Evolutionary conservation across 1,284 basidiomycete genomes (phyloP).

Genomic region (Porodaedalea pini): DNA sequence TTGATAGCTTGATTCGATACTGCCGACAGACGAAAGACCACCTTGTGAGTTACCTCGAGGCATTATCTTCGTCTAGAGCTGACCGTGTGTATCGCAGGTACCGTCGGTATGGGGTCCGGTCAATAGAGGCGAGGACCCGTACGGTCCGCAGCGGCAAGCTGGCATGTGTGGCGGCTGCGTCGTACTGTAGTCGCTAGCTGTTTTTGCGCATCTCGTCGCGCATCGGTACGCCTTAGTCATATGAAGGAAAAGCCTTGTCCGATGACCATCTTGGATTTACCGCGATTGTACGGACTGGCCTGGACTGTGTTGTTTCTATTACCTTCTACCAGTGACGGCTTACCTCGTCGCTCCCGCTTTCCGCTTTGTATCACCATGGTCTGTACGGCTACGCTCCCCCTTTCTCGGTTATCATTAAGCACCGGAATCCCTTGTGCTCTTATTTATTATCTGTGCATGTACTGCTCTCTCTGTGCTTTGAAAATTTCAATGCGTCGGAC

Average conservation of each 20-base stretch:
- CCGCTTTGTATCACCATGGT: constrained; percentile 5
- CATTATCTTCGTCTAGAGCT: constrained; percentile 4
- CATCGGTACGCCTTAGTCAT: background rate
- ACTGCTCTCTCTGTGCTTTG: constrained; percentile 1
- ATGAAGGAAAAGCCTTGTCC: background rate
- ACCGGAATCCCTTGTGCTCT: background rate
- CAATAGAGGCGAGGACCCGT: constrained; percentile 80
- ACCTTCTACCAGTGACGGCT: no score
- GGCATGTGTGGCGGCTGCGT: constrained; percentile 18
- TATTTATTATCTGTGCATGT: constrained; percentile 3
- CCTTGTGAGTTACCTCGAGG: constrained; percentile 44
- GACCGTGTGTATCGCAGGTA: constrained; percentile 46
- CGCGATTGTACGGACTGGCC: background rate
- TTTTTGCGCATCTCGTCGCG: background rate
- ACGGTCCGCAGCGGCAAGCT: constrained; percentile 41
- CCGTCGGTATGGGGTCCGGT: constrained; percentile 90
- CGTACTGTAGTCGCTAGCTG: constrained; percentile 8
- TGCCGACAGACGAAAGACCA: constrained; percentile 74
- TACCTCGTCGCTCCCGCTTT: background rate
- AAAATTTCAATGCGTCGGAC: no score
- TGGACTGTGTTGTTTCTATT: background rate
- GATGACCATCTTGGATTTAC: background rate
- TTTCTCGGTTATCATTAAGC: background rate
- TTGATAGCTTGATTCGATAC: constrained; percentile 65
- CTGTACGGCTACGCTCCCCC: background rate